Percentiles rank a stretch among this genome's conserved stretches.
These are phyloP conservation scores for Xylariaceae sp. DNA, from an alignment of 2,329 filamentous ascomycete genomes.

Conservation along the genomic window DNA sequence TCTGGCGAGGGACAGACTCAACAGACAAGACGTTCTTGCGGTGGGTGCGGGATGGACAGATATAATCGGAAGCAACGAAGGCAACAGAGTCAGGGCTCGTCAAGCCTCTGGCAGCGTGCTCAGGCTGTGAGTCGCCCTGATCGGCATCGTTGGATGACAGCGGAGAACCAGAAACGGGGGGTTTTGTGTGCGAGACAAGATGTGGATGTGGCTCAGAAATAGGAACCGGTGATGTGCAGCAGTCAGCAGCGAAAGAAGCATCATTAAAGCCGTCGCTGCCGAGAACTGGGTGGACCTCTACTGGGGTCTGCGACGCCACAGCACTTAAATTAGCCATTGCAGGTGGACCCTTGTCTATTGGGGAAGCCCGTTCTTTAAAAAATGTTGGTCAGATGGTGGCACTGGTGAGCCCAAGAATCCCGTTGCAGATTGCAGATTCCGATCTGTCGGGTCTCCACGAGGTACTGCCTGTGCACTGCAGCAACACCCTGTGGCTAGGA, in stretches of 20 bases:
- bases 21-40: constrained; percentile 53
- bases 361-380: no score
- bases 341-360: constrained; percentile 10
- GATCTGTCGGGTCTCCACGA: no score
- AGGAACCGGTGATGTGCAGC: constrained; percentile 13
- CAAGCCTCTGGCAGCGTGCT: constrained; percentile 24
- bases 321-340: constrained; percentile 21
- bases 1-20: constrained; percentile 71
- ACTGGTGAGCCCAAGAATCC: no score
- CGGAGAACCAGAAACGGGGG: constrained; percentile 9
- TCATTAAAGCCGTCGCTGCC: constrained; percentile 22
- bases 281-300: constrained; percentile 23
- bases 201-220: constrained; percentile 8
- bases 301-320: constrained; percentile 21
- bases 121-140: constrained; percentile 16
- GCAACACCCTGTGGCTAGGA: no score
- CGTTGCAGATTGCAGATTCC: no score
- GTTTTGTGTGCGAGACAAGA: constrained; percentile 19
- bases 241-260: constrained; percentile 20
- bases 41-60: constrained; percentile 35
- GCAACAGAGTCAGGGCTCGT: constrained; percentile 24
- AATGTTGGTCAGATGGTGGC: no score
- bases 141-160: constrained; percentile 24
- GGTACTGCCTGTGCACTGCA: no score
- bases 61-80: constrained; percentile 23